These are phyloP conservation scores for Rehmannia glutinosa DNA, from an alignment of 257 asterid genomes.

Conservation along the genomic window DNA sequence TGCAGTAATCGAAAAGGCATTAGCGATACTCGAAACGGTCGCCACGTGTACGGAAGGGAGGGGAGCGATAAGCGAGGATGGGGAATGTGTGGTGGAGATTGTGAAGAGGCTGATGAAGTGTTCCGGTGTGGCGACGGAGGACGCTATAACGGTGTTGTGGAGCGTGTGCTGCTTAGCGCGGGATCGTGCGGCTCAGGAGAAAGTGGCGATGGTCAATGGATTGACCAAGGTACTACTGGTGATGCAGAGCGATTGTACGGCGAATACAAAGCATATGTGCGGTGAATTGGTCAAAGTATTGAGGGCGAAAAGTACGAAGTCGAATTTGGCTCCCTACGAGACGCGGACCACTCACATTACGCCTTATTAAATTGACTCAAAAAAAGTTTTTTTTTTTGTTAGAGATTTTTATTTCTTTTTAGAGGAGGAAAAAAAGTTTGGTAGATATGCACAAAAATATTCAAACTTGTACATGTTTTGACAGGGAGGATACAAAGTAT, in stretches of 20 bases:
- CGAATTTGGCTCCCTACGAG: conserved; percentile 81
- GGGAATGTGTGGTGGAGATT: conserved; percentile 54
- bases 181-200: conserved; percentile 51
- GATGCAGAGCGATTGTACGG: conserved; percentile 78
- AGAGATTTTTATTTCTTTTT: background rate
- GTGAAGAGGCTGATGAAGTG: conserved; percentile 72
- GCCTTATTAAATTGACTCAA: conserved; percentile 50
- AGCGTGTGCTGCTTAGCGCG: conserved; percentile 74
- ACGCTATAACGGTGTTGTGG: conserved; percentile 79
- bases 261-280: conserved; percentile 59
- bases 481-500: no score
- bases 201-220: conserved; percentile 51
- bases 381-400: background rate
- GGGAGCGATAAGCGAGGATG: conserved; percentile 49
- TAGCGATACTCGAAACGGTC: conserved; percentile 40
- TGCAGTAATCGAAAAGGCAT: conserved; percentile 37
- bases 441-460: conserved; percentile 9
- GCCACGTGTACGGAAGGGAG: conserved; percentile 89
- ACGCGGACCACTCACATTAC: conserved; percentile 79
- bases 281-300: conserved; percentile 79
- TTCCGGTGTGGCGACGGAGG: conserved; percentile 74
- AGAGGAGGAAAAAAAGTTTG: background rate
- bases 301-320: conserved; percentile 51
- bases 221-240: conserved; percentile 76
- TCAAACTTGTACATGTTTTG: conserved; percentile 27